Percentiles rank a stretch among this genome's conserved stretches.
Evolutionary conservation across 805 yeast species (phyloP).

Genomic region (Debaryomyces castellii): DNA sequence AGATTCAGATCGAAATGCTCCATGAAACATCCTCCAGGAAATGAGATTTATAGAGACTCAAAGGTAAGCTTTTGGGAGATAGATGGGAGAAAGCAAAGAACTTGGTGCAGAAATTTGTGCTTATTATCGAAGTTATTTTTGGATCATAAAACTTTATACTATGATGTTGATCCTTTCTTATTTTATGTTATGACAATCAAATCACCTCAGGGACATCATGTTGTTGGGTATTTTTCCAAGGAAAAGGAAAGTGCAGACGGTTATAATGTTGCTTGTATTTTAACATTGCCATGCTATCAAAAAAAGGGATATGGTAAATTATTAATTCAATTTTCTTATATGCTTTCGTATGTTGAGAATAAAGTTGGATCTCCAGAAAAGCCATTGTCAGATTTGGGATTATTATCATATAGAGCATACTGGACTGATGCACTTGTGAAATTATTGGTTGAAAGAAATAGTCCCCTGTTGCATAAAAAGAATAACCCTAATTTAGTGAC

Average conservation of each 20-base stretch:
- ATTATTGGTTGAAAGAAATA: constrained; percentile 60
- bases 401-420: constrained; percentile 88
- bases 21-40: constrained; percentile 96
- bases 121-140: constrained; percentile 83
- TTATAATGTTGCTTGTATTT: constrained; percentile 95
- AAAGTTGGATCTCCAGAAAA: constrained; percentile 97
- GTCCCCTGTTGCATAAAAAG: constrained; percentile 35
- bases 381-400: constrained; percentile 92
- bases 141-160: constrained; percentile 94
- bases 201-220: constrained; percentile 89
- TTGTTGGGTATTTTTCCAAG: constrained; percentile 95
- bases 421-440: constrained; percentile 92
- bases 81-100: constrained; percentile 93
- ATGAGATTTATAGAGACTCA: constrained; percentile 92
- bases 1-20: constrained; percentile 86
- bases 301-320: constrained; percentile 92
- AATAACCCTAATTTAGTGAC: constrained; percentile 29
- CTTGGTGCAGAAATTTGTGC: constrained; percentile 97
- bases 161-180: constrained; percentile 96
- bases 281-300: constrained; percentile 95
- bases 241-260: constrained; percentile 95
- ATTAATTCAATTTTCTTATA: constrained; percentile 90
- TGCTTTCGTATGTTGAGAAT: constrained; percentile 80
- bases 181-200: constrained; percentile 93
- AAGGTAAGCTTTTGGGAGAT: constrained; percentile 94